Evolutionary conservation across 2,329 filamentous ascomycete species (phyloP).

Genomic region (Nothopassalora personata): DNA sequence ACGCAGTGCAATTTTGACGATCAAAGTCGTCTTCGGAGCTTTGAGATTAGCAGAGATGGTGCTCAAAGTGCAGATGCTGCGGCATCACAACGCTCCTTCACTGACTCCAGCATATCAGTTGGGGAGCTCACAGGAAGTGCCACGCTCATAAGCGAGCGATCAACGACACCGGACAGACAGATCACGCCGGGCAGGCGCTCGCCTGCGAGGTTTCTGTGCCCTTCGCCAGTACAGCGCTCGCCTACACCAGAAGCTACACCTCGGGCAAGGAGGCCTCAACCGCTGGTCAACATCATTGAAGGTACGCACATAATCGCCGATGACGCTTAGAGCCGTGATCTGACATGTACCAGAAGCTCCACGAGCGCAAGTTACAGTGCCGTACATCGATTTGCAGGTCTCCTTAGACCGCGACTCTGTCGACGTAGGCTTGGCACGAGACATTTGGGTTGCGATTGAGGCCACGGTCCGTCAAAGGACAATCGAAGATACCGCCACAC

Average conservation of each 20-base stretch:
- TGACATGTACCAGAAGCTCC: background rate
- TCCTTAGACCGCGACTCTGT: slow-evolving; percentile 20
- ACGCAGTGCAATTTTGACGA: slow-evolving; percentile 22
- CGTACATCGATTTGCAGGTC: slow-evolving; percentile 26
- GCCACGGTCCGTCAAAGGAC: slow-evolving; percentile 23
- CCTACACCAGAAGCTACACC: slow-evolving; percentile 19
- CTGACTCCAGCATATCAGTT: slow-evolving; percentile 27
- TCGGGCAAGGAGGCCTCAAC: slow-evolving; percentile 1
- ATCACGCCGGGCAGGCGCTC: slow-evolving; percentile 2
- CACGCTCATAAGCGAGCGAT: slow-evolving; percentile 8
- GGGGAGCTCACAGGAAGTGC: slow-evolving; percentile 15
- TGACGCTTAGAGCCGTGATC: background rate
- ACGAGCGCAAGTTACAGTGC: slow-evolving; percentile 7
- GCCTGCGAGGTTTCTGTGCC: slow-evolving; percentile 11
- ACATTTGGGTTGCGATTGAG: slow-evolving; percentile 30
- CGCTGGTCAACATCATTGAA: background rate
- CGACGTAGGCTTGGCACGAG: slow-evolving; percentile 21
- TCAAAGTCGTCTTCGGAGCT: slow-evolving; percentile 25
- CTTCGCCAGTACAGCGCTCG: slow-evolving; percentile 8
- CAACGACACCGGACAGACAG: background rate
- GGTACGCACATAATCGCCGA: background rate
- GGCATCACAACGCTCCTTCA: slow-evolving; percentile 21
- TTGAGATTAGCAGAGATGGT: slow-evolving; percentile 26
- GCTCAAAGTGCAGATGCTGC: slow-evolving; percentile 18
- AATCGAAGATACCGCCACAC: slow-evolving; percentile 1